Conservation (phyloP, 1,284 basidiomycete species). For the Moesziomyces antarcticus region DNA sequence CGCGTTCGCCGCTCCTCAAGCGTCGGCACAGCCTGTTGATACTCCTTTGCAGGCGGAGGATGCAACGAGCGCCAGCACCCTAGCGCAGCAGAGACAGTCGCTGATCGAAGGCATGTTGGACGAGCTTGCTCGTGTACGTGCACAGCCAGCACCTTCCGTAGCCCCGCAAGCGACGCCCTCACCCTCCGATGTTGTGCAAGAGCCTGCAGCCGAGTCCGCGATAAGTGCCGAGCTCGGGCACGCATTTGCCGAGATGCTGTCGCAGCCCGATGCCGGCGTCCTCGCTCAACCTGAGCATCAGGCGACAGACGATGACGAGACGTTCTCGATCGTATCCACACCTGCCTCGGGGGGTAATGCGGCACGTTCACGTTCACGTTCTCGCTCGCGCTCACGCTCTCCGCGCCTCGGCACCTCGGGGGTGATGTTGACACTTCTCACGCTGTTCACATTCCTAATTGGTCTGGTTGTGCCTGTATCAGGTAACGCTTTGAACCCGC, state of each 20-base stretch:
- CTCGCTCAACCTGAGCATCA: neutral
- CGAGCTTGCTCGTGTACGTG: slow-evolving; percentile 23
- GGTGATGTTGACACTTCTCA: slow-evolving; percentile 20
- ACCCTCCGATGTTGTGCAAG: neutral
- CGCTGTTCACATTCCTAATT: slow-evolving; percentile 29
- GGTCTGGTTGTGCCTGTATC: slow-evolving; percentile 8
- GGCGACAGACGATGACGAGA: slow-evolving; percentile 8
- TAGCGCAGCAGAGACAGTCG: slow-evolving; percentile 15
- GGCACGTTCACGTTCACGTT: slow-evolving; percentile 3
- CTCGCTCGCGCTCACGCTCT: slow-evolving; percentile 12
- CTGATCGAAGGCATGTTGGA: slow-evolving; percentile 28
- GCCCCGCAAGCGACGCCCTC: neutral
- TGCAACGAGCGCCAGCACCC: too few relatives aligned
- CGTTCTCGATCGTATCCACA: slow-evolving; percentile 19
- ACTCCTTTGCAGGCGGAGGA: neutral
- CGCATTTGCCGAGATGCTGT: slow-evolving; percentile 31
- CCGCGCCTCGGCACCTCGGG: slow-evolving; percentile 13
- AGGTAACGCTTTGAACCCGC: neutral
- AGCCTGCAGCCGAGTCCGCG: neutral
- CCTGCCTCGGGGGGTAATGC: slow-evolving; percentile 5
- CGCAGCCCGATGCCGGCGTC: neutral
- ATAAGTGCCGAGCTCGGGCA: slow-evolving; percentile 12
- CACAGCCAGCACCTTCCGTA: slow-evolving; percentile 4
- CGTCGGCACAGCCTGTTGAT: neutral
- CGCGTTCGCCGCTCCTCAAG: too few relatives aligned